These are phyloP conservation scores for Cladosporium sp. DNA, from an alignment of 2,329 filamentous ascomycete species.

Conservation along the genomic window DNA sequence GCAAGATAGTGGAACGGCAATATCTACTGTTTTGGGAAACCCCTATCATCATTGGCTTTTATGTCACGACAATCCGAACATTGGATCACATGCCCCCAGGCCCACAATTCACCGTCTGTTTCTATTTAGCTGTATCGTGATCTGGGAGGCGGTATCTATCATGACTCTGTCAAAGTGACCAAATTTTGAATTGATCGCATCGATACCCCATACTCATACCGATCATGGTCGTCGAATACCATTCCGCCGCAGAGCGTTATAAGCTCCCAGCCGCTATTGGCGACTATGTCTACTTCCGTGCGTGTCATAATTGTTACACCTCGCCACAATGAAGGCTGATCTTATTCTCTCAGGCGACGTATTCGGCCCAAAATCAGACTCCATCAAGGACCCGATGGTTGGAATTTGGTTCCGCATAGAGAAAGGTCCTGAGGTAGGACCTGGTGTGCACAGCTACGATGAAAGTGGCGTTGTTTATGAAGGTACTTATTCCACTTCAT, in stretches of 20 bases:
- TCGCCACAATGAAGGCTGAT: not conserved
- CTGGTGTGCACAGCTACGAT: not conserved
- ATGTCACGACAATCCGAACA: too few species aligned
- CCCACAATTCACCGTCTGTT: too few species aligned
- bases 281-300: not conserved
- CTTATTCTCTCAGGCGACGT: not conserved
- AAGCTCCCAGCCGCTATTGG: not conserved
- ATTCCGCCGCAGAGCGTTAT: not conserved
- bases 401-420: not conserved
- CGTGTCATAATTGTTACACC: not conserved
- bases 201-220: too few species aligned
- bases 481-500: not conserved
- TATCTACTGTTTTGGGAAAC: too few species aligned
- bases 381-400: not conserved
- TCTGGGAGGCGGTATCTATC: too few species aligned
- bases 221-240: not conserved
- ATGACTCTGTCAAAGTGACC: too few species aligned
- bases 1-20: too few species aligned
- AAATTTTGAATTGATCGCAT: too few species aligned
- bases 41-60: too few species aligned
- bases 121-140: too few species aligned
- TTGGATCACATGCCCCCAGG: too few species aligned
- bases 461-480: not conserved
- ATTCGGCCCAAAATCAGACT: not conserved
- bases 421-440: not conserved